Conservation (phyloP, 345 rosid species). For the Aquilaria yunnanensis region DNA sequence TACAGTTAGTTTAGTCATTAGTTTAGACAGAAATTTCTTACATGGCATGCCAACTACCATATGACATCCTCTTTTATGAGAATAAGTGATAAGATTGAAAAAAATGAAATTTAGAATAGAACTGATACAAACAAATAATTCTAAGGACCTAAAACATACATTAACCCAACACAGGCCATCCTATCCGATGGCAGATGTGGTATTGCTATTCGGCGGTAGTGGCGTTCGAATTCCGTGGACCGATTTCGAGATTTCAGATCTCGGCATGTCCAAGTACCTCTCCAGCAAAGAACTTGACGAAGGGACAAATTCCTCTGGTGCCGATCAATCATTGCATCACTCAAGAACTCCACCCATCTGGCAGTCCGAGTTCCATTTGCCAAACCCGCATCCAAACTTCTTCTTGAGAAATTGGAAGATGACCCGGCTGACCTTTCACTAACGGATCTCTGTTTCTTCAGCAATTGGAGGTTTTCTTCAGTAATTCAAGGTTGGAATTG, state of each 20-base stretch:
- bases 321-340: slow-evolving; percentile 73
- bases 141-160: too few relatives aligned
- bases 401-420: slow-evolving; percentile 22
- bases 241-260: slow-evolving; percentile 68
- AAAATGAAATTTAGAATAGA: too few relatives aligned
- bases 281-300: too few relatives aligned
- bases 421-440: slow-evolving; percentile 56
- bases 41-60: too few relatives aligned
- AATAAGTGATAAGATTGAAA: too few relatives aligned
- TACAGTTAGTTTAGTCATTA: too few relatives aligned
- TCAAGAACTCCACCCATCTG: slow-evolving; percentile 98
- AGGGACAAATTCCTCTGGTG: slow-evolving; percentile 21
- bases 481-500: slow-evolving; percentile 33
- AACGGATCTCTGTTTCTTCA: slow-evolving; percentile 54
- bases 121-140: too few relatives aligned
- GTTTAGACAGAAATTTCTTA: too few relatives aligned
- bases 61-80: too few relatives aligned
- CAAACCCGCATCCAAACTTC: slow-evolving; percentile 33
- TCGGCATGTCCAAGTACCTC: slow-evolving; percentile 25
- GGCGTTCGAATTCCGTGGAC: slow-evolving; percentile 28
- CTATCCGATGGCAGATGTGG: too few relatives aligned
- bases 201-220: too few relatives aligned
- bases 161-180: too few relatives aligned
- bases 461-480: slow-evolving; percentile 24
- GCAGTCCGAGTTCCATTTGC: slow-evolving; percentile 42